Evolutionary conservation across 768 basidiomycete species (phyloP).

Genomic region (Tricholomella constricta): DNA sequence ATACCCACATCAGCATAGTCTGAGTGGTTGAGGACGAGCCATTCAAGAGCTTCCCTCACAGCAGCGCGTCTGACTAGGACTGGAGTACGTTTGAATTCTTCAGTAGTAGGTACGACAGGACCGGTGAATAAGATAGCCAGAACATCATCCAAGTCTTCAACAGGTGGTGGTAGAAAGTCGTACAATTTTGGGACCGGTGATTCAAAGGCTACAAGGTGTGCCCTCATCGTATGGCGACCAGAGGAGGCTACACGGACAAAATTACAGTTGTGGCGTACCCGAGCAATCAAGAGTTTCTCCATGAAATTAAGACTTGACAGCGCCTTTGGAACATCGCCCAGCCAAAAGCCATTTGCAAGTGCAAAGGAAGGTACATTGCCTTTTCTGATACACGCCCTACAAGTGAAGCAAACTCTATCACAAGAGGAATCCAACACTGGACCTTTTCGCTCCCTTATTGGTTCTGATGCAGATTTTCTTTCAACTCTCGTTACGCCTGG

Average conservation of each 20-base stretch:
- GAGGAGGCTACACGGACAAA: no score
- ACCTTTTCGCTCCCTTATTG: background rate
- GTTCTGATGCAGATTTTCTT: background rate
- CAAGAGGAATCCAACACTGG: constrained; percentile 23
- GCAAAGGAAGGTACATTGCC: constrained; percentile 20
- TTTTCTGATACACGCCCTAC: constrained; percentile 5
- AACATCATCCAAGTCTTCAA: constrained; percentile 32
- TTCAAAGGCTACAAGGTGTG: no score
- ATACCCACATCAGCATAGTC: constrained; percentile 35
- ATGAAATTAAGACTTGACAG: constrained; percentile 10
- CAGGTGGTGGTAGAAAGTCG: no score
- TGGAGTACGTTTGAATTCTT: constrained; percentile 19
- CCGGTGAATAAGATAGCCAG: constrained; percentile 37
- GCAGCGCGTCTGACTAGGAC: constrained; percentile 1
- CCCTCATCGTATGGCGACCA: no score
- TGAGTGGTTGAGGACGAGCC: constrained; percentile 36
- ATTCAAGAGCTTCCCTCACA: constrained; percentile 28
- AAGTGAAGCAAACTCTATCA: constrained; percentile 32
- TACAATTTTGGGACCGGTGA: no score
- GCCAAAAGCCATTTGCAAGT: constrained; percentile 35
- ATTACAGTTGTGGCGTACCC: no score
- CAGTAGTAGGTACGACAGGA: constrained; percentile 20
- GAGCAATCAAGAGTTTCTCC: no score
- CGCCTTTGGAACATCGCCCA: constrained; percentile 32
- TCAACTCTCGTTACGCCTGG: background rate